Percentiles rank a stretch among this genome's conserved stretches.
phyloP scores from a whole-genome alignment of 805 yeast genomes.

The Hanseniaspora lindneri region DNA sequence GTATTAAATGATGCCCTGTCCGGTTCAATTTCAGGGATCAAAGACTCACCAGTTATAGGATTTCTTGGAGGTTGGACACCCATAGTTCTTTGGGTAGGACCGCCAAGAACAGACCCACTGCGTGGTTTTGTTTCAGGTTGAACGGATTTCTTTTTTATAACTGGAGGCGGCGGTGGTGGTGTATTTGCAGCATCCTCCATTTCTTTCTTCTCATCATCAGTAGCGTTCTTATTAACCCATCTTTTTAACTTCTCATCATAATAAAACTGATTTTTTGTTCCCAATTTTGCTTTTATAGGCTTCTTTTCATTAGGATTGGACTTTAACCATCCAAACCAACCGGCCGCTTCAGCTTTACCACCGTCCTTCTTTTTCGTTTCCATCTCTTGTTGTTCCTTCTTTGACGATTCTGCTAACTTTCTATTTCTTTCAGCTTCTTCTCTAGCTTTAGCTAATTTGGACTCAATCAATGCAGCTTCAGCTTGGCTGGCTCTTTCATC shows the following conservation, averaged over 20 bases:
- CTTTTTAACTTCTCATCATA: slow-evolving; percentile 75
- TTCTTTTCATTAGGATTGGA: slow-evolving; percentile 52
- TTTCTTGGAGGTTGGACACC: slow-evolving; percentile 29
- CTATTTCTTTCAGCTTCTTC: slow-evolving; percentile 21
- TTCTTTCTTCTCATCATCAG: slow-evolving; percentile 50
- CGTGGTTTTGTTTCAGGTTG: slow-evolving; percentile 30
- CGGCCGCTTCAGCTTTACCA: slow-evolving; percentile 19
- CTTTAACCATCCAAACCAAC: slow-evolving; percentile 55
- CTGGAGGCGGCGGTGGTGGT: slow-evolving; percentile 42
- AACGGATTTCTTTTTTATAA: slow-evolving; percentile 31
- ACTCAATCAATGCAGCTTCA: slow-evolving; percentile 18
- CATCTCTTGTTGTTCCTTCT: slow-evolving; percentile 22
- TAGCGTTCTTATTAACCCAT: slow-evolving; percentile 68
- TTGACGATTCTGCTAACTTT: too few relatives aligned
- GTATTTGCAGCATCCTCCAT: slow-evolving; percentile 62
- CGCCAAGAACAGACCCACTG: slow-evolving; percentile 27
- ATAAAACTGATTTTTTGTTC: slow-evolving; percentile 59
- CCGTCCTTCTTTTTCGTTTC: slow-evolving; percentile 18
- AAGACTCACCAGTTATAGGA: slow-evolving; percentile 29
- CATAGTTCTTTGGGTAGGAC: slow-evolving; percentile 26
- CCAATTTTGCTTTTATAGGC: slow-evolving; percentile 73
- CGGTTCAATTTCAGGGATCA: slow-evolving; percentile 17
- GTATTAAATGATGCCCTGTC: slow-evolving; percentile 12
- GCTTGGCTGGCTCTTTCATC: slow-evolving; percentile 17
- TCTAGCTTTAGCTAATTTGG: slow-evolving; percentile 21